Evolutionary conservation across 805 yeast species (phyloP), one percentile per base, ranked within the genome.

Genomic region (Crinitomyces ghanaensis): DNA sequence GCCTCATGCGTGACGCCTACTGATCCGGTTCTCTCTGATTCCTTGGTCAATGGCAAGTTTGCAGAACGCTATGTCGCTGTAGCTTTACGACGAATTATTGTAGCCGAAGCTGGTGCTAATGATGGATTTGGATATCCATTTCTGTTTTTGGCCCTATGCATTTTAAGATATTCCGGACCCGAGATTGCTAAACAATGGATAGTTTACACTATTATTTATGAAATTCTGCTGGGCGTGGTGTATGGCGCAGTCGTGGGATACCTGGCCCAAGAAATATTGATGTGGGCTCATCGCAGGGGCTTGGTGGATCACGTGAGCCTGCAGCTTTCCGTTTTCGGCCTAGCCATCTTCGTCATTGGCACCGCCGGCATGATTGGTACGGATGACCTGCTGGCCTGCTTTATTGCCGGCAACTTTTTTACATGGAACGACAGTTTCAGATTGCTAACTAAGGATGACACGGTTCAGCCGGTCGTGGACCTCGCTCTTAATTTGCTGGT

Each of bases 1-100:
- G 66, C 74, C 7, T 81, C 81, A 2, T 77, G 85, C 51, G 70
- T 77, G 33, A 77, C 86, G 0, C 84, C 85, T 5, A 77, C 86
- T 0, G 86, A 77, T 52, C 86, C 85, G 2, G 79, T 77, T 28
- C 61, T 77, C 48, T 75, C 80, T 3, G 78, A 78, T 26, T 80
- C 82, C 2, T 76, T 77, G 26, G 82, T 78, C 19, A 74, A 74
- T 41, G 84, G 84, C 34, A 70, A 70, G 43, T 77, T 77, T 50
- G 81, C 83, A 6, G 70, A 69, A 46, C 57, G 74, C 40, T 44
- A 56, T 24, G 80, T 77, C 21, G 73, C 77, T 2, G 74, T 74
- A 8, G 73, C 70, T 42, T 61, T 77, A 37, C 58, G 81, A 42
- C 66, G 74, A 42, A 57, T 77, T 34, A 57, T 77, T 30, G 63